Evolutionary conservation across 1,139 yeast genomes (phyloP), one percentile per base, ranked within the genome.

Genomic region (Kazachstania sp.): DNA sequence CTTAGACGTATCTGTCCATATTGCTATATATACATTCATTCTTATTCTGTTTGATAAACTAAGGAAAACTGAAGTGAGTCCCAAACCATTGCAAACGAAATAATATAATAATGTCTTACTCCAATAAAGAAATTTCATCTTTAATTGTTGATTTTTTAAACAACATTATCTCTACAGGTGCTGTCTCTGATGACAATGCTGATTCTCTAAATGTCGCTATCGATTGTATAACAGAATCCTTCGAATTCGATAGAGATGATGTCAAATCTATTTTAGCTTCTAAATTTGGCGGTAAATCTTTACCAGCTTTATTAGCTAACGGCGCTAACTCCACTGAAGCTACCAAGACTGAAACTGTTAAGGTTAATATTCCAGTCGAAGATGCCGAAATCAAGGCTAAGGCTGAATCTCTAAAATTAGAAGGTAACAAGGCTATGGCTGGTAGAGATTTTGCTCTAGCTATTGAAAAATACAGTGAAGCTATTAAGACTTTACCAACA

Each of bases 141-240:
- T 79, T 86, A 47, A 80, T 92, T 53, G 80, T 88, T 45, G 78
- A 80, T 54, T 90, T 83, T 65, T 75, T 92, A 57, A 76, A 78
- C 58, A 62, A 71, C 23, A 71, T 87, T 8, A 78, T 85, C 32
- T 64, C 74, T 41, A 74, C 77, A 54, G 86, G 86, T 47, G 75
- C 78, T 43, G 77, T 90, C 45, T 71, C 83, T 37, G 85, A 82
- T 54, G 97, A 90, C 57, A 86, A 82, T 61, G 76, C 76, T 50
- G 98, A 92, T 57, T 86, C 97, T n/a, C 75, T 92, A 61, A 97
- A 90, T 55, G 95, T 92, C 45, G 97, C 97, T 55, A 78, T 88
- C 59, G 96, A 86, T 62, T 87, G 97, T 71, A 78, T 92, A 50
- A 79, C 87, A 31, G 97, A 90, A 60, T 90, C 95, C 6, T 92